A percentile compares a stretch with the other conserved stretches of the same genome.
Evolutionary conservation across 2,329 filamentous ascomycete genomes (phyloP).

Genomic region (Onygena corvina): DNA sequence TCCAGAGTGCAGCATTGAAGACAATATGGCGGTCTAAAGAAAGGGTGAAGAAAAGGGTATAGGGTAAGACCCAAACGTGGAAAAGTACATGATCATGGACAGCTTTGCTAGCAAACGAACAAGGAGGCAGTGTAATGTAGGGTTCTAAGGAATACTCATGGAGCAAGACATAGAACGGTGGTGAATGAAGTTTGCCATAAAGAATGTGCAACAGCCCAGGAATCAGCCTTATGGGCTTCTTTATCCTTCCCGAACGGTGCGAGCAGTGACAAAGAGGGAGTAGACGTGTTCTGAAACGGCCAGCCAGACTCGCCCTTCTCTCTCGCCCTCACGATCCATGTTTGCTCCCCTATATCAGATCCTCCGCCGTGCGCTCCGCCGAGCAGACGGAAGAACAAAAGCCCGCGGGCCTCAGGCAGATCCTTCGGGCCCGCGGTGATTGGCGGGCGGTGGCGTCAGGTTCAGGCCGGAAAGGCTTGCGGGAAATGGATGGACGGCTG

Average conservation of each 20-base stretch:
- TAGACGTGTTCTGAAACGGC: too few relatives aligned
- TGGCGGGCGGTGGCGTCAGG: constrained; percentile 6
- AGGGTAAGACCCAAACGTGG: neutral
- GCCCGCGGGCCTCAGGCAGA: neutral
- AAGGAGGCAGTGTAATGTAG: neutral
- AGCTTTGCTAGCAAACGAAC: neutral
- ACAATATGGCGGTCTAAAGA: neutral
- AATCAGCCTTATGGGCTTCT: neutral
- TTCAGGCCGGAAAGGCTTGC: neutral
- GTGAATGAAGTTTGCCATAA: neutral
- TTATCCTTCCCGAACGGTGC: neutral
- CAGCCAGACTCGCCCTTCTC: too few relatives aligned
- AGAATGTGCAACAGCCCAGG: neutral
- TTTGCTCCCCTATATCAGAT: too few relatives aligned
- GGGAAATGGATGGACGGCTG: too few relatives aligned
- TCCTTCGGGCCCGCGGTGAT: neutral
- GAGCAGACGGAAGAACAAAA: neutral
- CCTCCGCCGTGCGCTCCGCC: too few relatives aligned
- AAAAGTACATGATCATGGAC: neutral
- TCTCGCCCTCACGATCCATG: too few relatives aligned
- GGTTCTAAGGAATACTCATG: neutral
- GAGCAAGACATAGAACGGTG: neutral
- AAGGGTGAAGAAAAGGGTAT: neutral
- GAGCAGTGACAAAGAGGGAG: neutral
- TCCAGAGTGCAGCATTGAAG: neutral